phyloP scores from a whole-genome alignment of 495 filamentous ascomycete genomes.

The Choiromyces venosus region DNA sequence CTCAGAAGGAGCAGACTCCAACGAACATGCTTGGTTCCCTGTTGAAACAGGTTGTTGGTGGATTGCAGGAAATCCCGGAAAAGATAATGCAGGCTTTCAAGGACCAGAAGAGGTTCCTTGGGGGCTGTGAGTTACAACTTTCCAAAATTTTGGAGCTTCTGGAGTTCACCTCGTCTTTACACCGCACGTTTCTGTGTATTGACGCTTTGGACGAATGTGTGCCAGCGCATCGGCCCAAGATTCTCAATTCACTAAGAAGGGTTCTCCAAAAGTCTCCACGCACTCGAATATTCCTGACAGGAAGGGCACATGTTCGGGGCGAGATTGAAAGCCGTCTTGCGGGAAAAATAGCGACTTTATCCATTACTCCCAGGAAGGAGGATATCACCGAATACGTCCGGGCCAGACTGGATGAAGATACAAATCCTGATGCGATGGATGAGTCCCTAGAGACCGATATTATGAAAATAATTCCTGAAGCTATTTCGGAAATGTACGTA shows the following conservation, averaged over 20 bases:
- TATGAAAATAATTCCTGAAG: background rate
- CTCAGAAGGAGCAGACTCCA: background rate
- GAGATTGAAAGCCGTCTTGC: background rate
- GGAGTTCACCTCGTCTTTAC: background rate
- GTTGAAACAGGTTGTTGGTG: background rate
- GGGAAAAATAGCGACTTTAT: background rate
- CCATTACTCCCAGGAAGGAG: background rate
- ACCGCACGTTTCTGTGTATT: background rate
- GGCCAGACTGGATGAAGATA: background rate
- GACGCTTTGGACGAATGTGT: background rate
- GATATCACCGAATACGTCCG: background rate
- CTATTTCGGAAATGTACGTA: background rate
- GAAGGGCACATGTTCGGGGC: background rate
- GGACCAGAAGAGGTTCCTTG: background rate
- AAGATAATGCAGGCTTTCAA: background rate
- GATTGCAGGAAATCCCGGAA: background rate
- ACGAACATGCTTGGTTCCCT: background rate
- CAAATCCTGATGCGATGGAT: background rate
- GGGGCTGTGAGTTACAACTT: background rate
- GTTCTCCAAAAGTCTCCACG: background rate
- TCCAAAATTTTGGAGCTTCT: background rate
- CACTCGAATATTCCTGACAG: background rate
- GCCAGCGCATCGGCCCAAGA: background rate
- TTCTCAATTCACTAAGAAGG: background rate
- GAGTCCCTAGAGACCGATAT: background rate